Evolutionary conservation across 192 early-diverging fungal species (phyloP), one percentile per base, ranked within the genome.

Genomic region (Backusella psychrophila): DNA sequence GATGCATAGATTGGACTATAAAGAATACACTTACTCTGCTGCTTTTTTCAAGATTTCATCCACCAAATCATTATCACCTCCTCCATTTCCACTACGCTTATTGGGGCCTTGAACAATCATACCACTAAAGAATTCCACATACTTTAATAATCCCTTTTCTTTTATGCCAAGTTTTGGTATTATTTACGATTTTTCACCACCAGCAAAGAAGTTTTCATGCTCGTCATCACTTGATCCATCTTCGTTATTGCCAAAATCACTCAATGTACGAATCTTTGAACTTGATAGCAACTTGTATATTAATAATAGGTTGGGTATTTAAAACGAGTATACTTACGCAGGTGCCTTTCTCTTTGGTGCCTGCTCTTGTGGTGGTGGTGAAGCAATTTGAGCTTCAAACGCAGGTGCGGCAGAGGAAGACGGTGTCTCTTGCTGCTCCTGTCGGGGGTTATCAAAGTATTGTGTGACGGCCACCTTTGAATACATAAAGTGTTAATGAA

Each of bases 181-280:
- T 49, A 91, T 95, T n/a, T 89, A 96, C 84, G 94, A 96, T 81
- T 94, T 95, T 82, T 98, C 97, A 35, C 98, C 98, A 5, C 97
- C 98, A 21, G 96, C 90, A 87, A 93, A 99, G 77, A 89, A 95
- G 74, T 92, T 91, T 76, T 93, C 82, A 19, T 75, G 76, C 26
- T 91, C 92, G 14, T 89, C 85, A 23, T 92, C 85, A 17, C 82
- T 83, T 23, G 81, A 78, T 4, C 85, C 84, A 17, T 77, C 77
- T 44, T 80, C 73, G 1, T 74, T 76, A 23, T 75, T 75, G 2
- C 42, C 53, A 73, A 87, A 66, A 66, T 89, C 86, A 35, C 79
- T 79, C 59, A 89, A 71, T 21, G 88, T 89, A 38, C 86, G 85
- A 35, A 87, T 83, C 36, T 75, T 80, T 5, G 75, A 65, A 53